A percentile compares a stretch with the other conserved stretches of the same genome.
phyloP scores from a whole-genome alignment of 169 alveolate genomes.

The Theileria luwenshuni region DNA sequence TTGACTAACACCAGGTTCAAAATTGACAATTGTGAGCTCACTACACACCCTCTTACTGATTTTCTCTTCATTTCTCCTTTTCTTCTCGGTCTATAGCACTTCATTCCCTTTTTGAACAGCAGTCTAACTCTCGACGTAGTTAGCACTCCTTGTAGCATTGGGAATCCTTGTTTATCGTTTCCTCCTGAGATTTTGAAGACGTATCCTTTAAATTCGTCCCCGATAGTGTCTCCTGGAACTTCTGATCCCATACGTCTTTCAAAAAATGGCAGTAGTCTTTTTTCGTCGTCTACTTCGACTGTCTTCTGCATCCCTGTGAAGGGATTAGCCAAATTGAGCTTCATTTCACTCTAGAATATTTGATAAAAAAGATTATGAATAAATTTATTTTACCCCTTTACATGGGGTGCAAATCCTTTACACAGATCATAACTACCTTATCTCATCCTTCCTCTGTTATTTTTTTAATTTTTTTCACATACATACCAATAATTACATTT shows the following conservation, averaged over 20 bases:
- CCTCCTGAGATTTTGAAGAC: conserved; percentile 95
- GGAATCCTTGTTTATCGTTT: conserved; percentile 99
- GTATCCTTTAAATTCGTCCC: conserved; percentile 97
- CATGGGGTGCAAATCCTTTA: conserved; percentile 22
- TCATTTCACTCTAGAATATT: conserved; percentile 75
- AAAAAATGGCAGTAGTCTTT: conserved; percentile 93
- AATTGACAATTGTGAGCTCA: conserved; percentile 97
- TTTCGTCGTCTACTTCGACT: conserved; percentile 98
- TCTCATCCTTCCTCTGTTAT: background rate
- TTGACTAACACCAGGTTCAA: conserved; percentile 93
- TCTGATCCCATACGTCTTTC: conserved; percentile 98
- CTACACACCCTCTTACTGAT: conserved; percentile 99
- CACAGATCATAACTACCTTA: background rate
- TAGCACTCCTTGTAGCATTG: conserved; percentile 99
- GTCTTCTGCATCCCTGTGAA: conserved; percentile 94
- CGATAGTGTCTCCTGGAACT: conserved; percentile 96
- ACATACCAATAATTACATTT: background rate
- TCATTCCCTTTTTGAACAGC: conserved; percentile 87
- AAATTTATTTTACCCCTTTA: background rate
- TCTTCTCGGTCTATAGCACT: conserved; percentile 97
- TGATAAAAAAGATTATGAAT: background rate
- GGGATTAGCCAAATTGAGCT: conserved; percentile 95
- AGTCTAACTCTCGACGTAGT: conserved; percentile 86
- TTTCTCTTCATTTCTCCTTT: conserved; percentile 98
- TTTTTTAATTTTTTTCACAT: background rate